A percentile compares a stretch with the other conserved stretches of the same genome.
These are phyloP conservation scores for Emericellopsis cladophorae DNA, from an alignment of 2,329 filamentous ascomycete genomes.

Conservation along the genomic window DNA sequence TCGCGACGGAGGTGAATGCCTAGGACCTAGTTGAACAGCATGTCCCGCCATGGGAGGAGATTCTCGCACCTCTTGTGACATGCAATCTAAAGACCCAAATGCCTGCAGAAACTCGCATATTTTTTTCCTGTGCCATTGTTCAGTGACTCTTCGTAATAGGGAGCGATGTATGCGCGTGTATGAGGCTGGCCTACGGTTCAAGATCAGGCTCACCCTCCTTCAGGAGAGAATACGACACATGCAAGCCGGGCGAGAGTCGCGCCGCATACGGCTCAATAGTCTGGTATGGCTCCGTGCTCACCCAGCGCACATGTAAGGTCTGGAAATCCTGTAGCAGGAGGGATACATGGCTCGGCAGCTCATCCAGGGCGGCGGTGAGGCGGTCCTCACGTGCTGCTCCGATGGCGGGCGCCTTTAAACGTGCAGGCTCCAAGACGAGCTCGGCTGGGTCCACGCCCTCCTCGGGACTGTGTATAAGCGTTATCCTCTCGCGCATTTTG, in stretches of 20 bases:
- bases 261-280: conserved; percentile 60
- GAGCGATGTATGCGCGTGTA: too few relatives aligned
- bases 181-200: conserved; percentile 10
- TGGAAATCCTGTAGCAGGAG: conserved; percentile 49
- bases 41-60: too few relatives aligned
- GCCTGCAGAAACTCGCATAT: conserved; percentile 48
- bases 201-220: conserved; percentile 1
- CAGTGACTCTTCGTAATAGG: too few relatives aligned
- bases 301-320: conserved; percentile 72
- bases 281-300: conserved; percentile 42
- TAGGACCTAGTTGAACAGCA: background rate
- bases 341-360: conserved; percentile 58
- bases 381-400: conserved; percentile 66
- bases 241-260: conserved; percentile 66
- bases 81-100: conserved; percentile 47
- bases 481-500: conserved; percentile 65
- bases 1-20: background rate
- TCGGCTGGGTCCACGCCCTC: conserved; percentile 50
- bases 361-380: conserved; percentile 58
- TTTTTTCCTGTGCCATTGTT: conserved; percentile 19
- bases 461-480: conserved; percentile 59
- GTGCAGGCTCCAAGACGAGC: conserved; percentile 42
- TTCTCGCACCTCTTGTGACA: conserved; percentile 11
- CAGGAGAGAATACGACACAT: conserved; percentile 46
- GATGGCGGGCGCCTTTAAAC: conserved; percentile 42